A percentile compares a stretch with the other conserved stretches of the same genome.
Conservation (phyloP, 1,284 basidiomycete species). For the Microstroma glucosiphilum region DNA sequence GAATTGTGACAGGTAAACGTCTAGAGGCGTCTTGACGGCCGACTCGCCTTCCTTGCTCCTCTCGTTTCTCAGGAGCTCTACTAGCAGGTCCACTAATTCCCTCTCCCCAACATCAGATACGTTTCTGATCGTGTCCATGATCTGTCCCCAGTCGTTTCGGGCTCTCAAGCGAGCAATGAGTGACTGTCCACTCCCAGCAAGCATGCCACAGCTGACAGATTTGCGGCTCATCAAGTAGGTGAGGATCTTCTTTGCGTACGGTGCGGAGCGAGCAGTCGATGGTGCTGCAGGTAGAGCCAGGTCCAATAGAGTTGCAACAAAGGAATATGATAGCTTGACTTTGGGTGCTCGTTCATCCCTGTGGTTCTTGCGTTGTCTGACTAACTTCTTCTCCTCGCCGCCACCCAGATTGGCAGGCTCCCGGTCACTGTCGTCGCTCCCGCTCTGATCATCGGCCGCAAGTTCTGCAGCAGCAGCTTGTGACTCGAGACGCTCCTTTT, state of each 20-base stretch:
- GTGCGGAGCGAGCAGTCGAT: neutral
- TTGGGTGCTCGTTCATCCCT: neutral
- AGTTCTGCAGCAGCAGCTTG: neutral
- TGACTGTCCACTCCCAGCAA: neutral
- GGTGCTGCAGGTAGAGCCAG: neutral
- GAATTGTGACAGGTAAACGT: neutral
- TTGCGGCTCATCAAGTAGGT: neutral
- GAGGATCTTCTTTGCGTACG: constrained; percentile 3
- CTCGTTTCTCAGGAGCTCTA: neutral
- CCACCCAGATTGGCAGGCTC: neutral
- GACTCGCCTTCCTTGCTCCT: neutral
- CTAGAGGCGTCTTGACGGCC: neutral
- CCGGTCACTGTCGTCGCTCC: neutral
- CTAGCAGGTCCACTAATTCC: neutral
- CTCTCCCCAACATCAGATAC: neutral
- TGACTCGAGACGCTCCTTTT: neutral
- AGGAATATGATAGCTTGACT: constrained; percentile 1
- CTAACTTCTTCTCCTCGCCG: neutral
- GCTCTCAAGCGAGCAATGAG: constrained; percentile 1
- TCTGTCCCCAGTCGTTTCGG: constrained; percentile 1
- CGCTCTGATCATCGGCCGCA: constrained; percentile 2
- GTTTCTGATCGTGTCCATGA: neutral
- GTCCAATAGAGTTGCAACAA: neutral
- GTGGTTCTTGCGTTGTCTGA: neutral
- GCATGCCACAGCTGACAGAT: constrained; percentile 2